phyloP scores from a whole-genome alignment of 257 asterid genomes.

The Fraxinus anomala region DNA sequence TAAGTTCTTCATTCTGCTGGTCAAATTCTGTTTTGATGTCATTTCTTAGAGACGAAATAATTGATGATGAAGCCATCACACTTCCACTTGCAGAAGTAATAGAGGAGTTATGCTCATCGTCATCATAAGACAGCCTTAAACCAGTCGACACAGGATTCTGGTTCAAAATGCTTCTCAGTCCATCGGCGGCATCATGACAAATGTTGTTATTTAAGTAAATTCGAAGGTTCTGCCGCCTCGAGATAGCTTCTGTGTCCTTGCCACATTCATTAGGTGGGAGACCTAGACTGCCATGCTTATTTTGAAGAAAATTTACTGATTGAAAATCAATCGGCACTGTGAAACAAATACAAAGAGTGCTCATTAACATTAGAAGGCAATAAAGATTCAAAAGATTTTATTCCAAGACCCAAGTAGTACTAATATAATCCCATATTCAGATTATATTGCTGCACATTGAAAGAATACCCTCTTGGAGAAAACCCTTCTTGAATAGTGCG shows the following conservation, averaged over 20 bases:
- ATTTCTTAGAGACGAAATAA: conserved; percentile 46
- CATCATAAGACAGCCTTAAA: conserved; percentile 78
- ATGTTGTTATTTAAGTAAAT: conserved; percentile 51
- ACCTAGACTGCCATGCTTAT: conserved; percentile 39
- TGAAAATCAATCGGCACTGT: conserved; percentile 61
- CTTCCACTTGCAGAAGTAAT: conserved; percentile 70
- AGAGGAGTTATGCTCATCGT: conserved; percentile 82
- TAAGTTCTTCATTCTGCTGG: conserved; percentile 68
- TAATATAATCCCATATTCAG: background rate
- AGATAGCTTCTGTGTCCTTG: conserved; percentile 50
- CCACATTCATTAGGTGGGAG: conserved; percentile 47
- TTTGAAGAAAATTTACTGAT: conserved; percentile 65
- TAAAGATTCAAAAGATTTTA: conserved; percentile 11
- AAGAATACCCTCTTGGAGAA: background rate
- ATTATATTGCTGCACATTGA: background rate
- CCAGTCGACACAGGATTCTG: conserved; percentile 85
- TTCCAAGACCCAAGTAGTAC: conserved; percentile 1
- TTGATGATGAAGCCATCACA: conserved; percentile 54
- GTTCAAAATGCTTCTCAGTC: conserved; percentile 39
- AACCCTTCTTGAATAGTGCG: background rate
- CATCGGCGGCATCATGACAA: conserved; percentile 51
- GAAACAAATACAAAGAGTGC: conserved; percentile 18
- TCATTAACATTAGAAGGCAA: background rate
- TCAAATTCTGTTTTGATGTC: conserved; percentile 63
- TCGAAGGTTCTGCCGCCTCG: conserved; percentile 53